phyloP scores from a whole-genome alignment of 2,329 filamentous ascomycete species.

The Pseudogymnoascus sp. region DNA sequence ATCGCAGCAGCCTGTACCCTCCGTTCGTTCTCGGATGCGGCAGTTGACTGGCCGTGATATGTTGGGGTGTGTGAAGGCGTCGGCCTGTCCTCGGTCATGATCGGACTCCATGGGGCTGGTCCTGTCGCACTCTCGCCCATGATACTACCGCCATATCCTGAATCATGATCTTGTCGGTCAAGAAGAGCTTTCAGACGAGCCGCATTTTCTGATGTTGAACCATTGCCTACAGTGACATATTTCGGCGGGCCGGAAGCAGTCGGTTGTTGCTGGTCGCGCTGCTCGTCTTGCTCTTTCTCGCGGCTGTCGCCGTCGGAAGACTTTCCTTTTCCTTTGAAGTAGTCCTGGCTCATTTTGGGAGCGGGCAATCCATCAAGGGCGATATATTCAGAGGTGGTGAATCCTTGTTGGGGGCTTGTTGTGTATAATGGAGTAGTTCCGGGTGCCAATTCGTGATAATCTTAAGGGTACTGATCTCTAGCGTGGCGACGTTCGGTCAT shows the following conservation, averaged over 20 bases:
- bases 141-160: conserved; percentile 81
- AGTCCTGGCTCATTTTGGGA: conserved; percentile 53
- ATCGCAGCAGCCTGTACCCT: conserved; percentile 72
- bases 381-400: conserved; percentile 19
- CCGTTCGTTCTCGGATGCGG: conserved; percentile 53
- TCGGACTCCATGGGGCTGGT: conserved; percentile 37
- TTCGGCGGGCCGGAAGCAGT: conserved; percentile 39
- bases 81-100: conserved; percentile 40
- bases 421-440: conserved; percentile 8
- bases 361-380: conserved; percentile 10
- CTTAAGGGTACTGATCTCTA: conserved; percentile 4
- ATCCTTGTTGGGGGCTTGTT: conserved; percentile 30
- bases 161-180: conserved; percentile 65
- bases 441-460: not conserved
- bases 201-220: conserved; percentile 74
- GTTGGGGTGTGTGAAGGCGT: conserved; percentile 35
- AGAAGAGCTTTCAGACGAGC: conserved; percentile 73
- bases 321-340: conserved; percentile 46
- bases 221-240: conserved; percentile 84
- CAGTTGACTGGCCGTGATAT: conserved; percentile 20
- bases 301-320: conserved; percentile 12
- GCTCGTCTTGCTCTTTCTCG: not conserved
- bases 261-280: conserved; percentile 3
- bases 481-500: conserved; percentile 6
- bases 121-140: conserved; percentile 51